These are phyloP conservation scores for Gymnopilus junonius DNA, from an alignment of 768 basidiomycete genomes.

Conservation along the genomic window DNA sequence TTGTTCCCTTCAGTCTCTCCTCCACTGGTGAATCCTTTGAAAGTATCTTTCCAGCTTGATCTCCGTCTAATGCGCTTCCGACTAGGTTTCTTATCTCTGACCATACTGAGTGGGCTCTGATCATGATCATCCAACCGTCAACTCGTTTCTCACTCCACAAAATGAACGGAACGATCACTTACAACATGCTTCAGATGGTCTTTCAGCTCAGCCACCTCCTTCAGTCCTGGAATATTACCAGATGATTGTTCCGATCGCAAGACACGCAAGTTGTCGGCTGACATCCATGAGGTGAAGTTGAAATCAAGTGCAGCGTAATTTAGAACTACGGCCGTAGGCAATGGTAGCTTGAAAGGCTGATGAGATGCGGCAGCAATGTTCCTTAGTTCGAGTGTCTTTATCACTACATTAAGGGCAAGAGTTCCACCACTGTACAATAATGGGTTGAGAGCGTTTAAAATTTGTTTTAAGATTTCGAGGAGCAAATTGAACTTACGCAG, in stretches of 20 bases:
- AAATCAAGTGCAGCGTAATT: conserved; percentile 95
- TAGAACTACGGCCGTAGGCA: conserved; percentile 83
- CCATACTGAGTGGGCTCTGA: conserved; percentile 88
- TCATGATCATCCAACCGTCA: conserved; percentile 3
- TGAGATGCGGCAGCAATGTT: conserved; percentile 34
- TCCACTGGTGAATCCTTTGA: conserved; percentile 51
- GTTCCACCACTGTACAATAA: conserved; percentile 75
- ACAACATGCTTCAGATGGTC: conserved; percentile 86
- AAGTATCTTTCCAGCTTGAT: conserved; percentile 63
- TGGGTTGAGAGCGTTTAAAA: neutral
- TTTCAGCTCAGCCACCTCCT: conserved; percentile 75
- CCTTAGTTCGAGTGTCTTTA: conserved; percentile 80
- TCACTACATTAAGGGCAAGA: conserved; percentile 81
- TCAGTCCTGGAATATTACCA: conserved; percentile 75
- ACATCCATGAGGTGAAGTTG: conserved; percentile 99
- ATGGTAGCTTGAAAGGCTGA: conserved; percentile 52
- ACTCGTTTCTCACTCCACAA: neutral
- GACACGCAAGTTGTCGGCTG: conserved; percentile 79
- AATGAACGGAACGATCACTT: conserved; percentile 16
- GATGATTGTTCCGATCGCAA: conserved; percentile 88
- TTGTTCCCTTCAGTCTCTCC: conserved; percentile 34
- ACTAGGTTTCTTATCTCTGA: conserved; percentile 63
- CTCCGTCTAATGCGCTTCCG: conserved; percentile 55
- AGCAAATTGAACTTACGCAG: conserved; percentile 72
- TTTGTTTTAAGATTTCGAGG: neutral